Conservation (phyloP, 2,329 filamentous ascomycete genomes). For the Microdochium nivale region DNA sequence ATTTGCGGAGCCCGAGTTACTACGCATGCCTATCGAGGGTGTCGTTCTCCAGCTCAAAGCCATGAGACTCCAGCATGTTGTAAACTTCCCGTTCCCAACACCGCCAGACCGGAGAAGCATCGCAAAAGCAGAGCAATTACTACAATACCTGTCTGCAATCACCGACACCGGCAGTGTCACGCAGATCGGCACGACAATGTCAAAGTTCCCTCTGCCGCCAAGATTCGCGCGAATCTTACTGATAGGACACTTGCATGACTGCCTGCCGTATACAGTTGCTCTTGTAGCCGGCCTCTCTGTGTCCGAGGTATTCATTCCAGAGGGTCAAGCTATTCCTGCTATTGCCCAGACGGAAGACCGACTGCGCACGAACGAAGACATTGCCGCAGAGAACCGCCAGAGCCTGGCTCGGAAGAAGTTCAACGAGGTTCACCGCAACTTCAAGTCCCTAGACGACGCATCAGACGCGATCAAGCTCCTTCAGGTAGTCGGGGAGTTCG, state of each 20-base stretch:
- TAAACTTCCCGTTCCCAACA: constrained; percentile 95
- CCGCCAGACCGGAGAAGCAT: constrained; percentile 71
- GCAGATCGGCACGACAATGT: constrained; percentile 69
- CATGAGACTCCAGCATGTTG: constrained; percentile 83
- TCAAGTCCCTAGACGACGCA: constrained; percentile 71
- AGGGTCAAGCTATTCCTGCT: constrained; percentile 64
- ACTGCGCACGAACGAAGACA: constrained; percentile 55
- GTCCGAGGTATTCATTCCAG: constrained; percentile 77
- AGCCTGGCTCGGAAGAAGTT: constrained; percentile 52
- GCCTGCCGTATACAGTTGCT: constrained; percentile 78
- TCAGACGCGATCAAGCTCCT: constrained; percentile 88
- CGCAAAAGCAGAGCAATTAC: constrained; percentile 73
- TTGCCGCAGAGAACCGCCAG: constrained; percentile 61
- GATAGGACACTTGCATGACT: constrained; percentile 73
- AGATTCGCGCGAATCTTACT: constrained; percentile 88
- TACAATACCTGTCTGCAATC: constrained; percentile 79
- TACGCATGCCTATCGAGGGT: constrained; percentile 86
- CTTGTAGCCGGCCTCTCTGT: constrained; percentile 84
- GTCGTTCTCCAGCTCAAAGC: constrained; percentile 90
- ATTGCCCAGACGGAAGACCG: constrained; percentile 30
- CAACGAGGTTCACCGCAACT: constrained; percentile 67
- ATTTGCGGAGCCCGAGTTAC: constrained; percentile 80
- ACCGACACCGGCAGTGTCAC: constrained; percentile 67
- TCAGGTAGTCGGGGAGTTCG: constrained; percentile 81
- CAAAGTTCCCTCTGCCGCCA: constrained; percentile 82